These are phyloP conservation scores for Colletotrichum liaoningense DNA, from an alignment of 2,329 filamentous ascomycete genomes.

Conservation along the genomic window DNA sequence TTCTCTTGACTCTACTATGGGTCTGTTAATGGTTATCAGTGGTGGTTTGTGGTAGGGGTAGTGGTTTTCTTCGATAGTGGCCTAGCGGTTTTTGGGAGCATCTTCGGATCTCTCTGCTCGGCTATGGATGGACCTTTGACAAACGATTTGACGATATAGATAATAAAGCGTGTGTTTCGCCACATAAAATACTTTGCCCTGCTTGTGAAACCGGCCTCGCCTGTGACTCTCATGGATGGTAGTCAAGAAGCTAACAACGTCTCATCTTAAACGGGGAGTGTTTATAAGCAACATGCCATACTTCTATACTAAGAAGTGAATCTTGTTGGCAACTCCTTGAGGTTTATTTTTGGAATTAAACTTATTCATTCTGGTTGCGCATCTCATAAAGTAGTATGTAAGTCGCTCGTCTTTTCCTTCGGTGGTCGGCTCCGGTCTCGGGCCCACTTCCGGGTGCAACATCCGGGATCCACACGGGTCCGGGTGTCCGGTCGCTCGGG, in stretches of 20 bases:
- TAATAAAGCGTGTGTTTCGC: conserved; percentile 33
- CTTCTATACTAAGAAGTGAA: no score
- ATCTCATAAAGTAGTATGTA: no score
- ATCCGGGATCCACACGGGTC: neutral
- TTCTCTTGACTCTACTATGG: conserved; percentile 10
- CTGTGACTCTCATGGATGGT: no score
- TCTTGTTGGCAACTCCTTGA: no score
- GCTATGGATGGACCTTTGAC: conserved; percentile 29
- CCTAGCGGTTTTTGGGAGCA: conserved; percentile 20
- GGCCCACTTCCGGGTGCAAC: neutral
- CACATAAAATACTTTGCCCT: neutral
- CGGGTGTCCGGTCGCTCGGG: neutral
- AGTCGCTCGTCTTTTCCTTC: neutral
- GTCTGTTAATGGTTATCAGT: conserved; percentile 14
- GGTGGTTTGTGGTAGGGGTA: conserved; percentile 21
- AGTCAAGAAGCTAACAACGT: no score
- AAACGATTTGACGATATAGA: conserved; percentile 36
- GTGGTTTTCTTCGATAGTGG: conserved; percentile 28
- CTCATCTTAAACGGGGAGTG: no score
- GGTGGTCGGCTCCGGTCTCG: no score
- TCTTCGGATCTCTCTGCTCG: conserved; percentile 6
- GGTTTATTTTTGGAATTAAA: no score
- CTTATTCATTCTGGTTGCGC: no score
- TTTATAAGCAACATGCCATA: no score
- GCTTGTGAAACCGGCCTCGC: neutral